Conservation (phyloP, 768 basidiomycete genomes). For the Psilocybe tampanensis region DNA sequence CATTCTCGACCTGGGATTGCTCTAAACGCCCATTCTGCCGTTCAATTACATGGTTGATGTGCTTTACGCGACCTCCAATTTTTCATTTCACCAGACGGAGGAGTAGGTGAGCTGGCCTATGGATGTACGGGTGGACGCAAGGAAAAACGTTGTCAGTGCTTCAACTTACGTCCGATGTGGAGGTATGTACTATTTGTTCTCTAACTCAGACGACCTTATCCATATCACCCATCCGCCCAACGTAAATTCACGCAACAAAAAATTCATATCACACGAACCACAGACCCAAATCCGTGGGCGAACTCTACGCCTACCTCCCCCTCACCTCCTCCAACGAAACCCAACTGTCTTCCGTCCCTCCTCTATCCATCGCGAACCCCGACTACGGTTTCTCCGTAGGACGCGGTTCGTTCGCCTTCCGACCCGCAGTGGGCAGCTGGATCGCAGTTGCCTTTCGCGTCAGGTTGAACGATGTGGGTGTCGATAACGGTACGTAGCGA, state of each 20-base stretch:
- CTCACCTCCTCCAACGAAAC: conserved; percentile 44
- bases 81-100: conserved; percentile 44
- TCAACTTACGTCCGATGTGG: conserved; percentile 77
- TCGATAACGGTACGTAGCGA: conserved; percentile 51
- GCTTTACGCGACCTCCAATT: not conserved
- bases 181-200: conserved; percentile 37
- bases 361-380: conserved; percentile 47
- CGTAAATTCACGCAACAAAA: not conserved
- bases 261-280: not conserved
- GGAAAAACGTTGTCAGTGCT: conserved; percentile 63
- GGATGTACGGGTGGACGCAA: conserved; percentile 71
- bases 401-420: conserved; percentile 60
- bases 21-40: not conserved
- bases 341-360: conserved; percentile 48
- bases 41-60: not conserved
- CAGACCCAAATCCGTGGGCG: conserved; percentile 56
- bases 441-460: conserved; percentile 65
- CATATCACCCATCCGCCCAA: not conserved
- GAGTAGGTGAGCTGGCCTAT: conserved; percentile 58
- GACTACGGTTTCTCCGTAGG: conserved; percentile 73
- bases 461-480: conserved; percentile 64
- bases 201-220: not conserved
- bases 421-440: conserved; percentile 58
- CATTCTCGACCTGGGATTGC: too few species aligned
- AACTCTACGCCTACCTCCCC: conserved; percentile 74